Conservation (phyloP, 129 eudicot genomes). For the Sambucus nigra region DNA sequence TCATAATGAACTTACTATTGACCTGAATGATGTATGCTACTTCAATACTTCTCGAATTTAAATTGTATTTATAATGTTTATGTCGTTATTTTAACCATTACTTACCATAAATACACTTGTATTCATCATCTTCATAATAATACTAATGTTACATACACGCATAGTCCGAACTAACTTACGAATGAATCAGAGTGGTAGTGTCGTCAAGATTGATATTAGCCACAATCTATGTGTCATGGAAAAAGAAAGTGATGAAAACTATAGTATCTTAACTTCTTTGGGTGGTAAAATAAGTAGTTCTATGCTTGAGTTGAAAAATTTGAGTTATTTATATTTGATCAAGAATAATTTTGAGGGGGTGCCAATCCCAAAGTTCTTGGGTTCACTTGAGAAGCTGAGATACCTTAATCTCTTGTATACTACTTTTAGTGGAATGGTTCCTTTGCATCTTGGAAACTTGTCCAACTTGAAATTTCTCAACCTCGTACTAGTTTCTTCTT, state of each 20-base stretch:
- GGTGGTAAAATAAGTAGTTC: conserved; percentile 7
- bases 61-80: no score
- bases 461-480: conserved; percentile 18
- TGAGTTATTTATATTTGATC: conserved; percentile 24
- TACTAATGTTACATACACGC: no score
- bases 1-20: no score
- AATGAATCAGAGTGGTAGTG: conserved; percentile 13
- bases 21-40: no score
- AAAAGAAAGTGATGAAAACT: not conserved
- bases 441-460: conserved; percentile 26
- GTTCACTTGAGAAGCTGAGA: no score
- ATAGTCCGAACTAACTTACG: no score
- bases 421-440: conserved; percentile 18
- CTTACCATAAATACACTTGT: no score
- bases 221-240: no score
- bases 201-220: conserved; percentile 22
- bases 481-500: not conserved
- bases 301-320: conserved; percentile 15
- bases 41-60: no score
- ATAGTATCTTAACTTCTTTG: not conserved
- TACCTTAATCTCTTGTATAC: conserved; percentile 15
- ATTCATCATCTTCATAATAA: no score
- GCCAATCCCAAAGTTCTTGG: conserved; percentile 22
- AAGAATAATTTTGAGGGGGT: conserved; percentile 10
- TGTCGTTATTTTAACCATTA: no score